Conservation (phyloP, 2,329 filamentous ascomycete species). For the Penicillium sp. region DNA sequence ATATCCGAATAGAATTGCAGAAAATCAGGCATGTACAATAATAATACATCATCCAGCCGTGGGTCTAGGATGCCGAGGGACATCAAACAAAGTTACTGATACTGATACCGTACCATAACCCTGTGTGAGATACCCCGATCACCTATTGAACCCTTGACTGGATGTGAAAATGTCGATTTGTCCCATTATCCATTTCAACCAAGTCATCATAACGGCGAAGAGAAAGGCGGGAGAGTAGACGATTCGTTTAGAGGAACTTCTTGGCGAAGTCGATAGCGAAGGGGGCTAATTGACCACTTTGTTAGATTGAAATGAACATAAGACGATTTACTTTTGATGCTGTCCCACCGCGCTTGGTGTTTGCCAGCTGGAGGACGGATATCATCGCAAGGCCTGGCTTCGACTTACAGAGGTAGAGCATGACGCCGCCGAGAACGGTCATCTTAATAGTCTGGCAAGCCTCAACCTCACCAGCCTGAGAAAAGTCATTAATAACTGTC, state of each 20-base stretch:
- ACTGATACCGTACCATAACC: neutral
- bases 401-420: conserved; percentile 66
- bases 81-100: neutral
- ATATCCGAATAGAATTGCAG: conserved; percentile 24
- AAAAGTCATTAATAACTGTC: conserved; percentile 12
- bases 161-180: conserved; percentile 6
- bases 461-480: conserved; percentile 56
- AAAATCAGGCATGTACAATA: conserved; percentile 36
- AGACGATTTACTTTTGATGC: neutral
- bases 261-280: conserved; percentile 55
- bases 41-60: conserved; percentile 38
- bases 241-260: conserved; percentile 48
- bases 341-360: neutral
- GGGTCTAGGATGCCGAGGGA: conserved; percentile 1
- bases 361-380: neutral
- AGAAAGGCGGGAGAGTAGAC: conserved; percentile 5
- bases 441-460: conserved; percentile 59
- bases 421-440: conserved; percentile 57
- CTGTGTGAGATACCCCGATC: neutral
- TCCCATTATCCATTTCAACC: conserved; percentile 8
- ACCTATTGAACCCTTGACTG: conserved; percentile 1
- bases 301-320: conserved; percentile 2
- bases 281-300: conserved; percentile 41
- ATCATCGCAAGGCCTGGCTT: neutral
- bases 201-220: conserved; percentile 7